Conservation (phyloP, 2,329 filamentous ascomycete species). For the Trichoderma sp. region DNA sequence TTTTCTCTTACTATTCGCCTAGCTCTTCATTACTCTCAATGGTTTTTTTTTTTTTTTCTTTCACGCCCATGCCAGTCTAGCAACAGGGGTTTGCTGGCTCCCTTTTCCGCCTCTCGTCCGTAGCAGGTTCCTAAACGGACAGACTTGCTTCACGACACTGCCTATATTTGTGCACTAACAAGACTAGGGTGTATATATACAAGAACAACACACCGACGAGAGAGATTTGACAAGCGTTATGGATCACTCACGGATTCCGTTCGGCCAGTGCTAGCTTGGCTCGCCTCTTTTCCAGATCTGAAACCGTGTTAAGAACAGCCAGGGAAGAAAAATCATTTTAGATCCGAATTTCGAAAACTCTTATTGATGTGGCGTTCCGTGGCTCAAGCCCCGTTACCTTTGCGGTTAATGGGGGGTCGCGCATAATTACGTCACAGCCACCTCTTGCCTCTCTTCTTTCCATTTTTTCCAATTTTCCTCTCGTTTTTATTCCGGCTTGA, state of each 20-base stretch:
- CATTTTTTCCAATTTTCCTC: neutral
- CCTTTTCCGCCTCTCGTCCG: neutral
- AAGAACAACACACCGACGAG: neutral
- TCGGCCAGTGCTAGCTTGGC: slow-evolving; percentile 6
- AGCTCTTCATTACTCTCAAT: neutral
- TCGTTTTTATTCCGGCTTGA: neutral
- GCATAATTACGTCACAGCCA: slow-evolving; percentile 20
- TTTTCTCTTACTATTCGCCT: neutral
- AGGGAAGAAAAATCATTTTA: neutral
- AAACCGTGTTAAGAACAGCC: neutral
- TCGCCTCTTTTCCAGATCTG: slow-evolving; percentile 5
- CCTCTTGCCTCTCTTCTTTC: neutral
- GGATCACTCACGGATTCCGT: neutral
- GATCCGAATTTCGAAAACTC: slow-evolving; percentile 1
- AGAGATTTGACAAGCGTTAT: neutral
- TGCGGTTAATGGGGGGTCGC: slow-evolving; percentile 20
- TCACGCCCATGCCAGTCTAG: slow-evolving; percentile 3
- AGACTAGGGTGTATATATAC: neutral
- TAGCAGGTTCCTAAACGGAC: neutral
- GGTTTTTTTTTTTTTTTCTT: neutral
- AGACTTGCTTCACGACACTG: neutral
- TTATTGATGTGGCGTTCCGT: slow-evolving; percentile 1
- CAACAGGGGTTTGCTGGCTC: neutral
- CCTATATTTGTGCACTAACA: neutral
- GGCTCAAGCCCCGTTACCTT: slow-evolving; percentile 16